A percentile compares a stretch with the other conserved stretches of the same genome.
These are phyloP conservation scores for Tagetes erecta DNA, from an alignment of 129 eudicot genomes.

Conservation along the genomic window DNA sequence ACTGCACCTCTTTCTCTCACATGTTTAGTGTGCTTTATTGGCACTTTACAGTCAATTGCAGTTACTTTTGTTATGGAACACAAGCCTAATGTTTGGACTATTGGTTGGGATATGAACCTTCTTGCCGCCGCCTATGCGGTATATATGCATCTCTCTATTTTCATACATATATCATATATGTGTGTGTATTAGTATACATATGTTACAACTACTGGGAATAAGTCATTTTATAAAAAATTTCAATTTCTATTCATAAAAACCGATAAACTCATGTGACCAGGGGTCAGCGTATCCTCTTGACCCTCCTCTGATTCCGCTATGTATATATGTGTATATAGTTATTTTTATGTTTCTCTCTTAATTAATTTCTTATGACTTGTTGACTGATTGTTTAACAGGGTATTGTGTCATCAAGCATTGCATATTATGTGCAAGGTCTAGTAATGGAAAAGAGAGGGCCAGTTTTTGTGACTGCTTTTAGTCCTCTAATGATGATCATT, in stretches of 20 bases:
- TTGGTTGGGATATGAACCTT: constrained; percentile 95
- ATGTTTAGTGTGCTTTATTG: constrained; percentile 83
- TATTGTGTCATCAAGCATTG: constrained; percentile 90
- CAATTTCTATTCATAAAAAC: too few species aligned
- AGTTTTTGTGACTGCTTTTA: constrained; percentile 93
- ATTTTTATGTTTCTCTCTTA: background rate
- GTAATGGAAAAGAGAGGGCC: constrained; percentile 98
- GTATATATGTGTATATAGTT: background rate
- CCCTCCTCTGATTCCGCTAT: too few species aligned
- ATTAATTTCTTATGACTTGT: constrained; percentile 2
- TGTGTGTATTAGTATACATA: too few species aligned
- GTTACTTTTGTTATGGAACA: constrained; percentile 96
- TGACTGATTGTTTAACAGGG: constrained; percentile 48
- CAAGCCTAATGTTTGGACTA: constrained; percentile 69
- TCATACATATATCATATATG: too few species aligned
- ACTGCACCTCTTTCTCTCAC: constrained; percentile 86
- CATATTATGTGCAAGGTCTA: constrained; percentile 95
- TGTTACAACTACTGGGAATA: background rate
- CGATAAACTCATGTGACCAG: too few species aligned
- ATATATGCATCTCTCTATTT: constrained; percentile 27
- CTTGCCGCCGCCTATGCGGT: constrained; percentile 99
- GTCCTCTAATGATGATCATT: constrained; percentile 98
- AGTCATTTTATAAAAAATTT: too few species aligned
- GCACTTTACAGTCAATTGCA: constrained; percentile 88
- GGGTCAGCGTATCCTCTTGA: too few species aligned